Base-by-base conservation (phyloP, 169 alveolate species). In the Plasmodium blacklocki region DNA sequence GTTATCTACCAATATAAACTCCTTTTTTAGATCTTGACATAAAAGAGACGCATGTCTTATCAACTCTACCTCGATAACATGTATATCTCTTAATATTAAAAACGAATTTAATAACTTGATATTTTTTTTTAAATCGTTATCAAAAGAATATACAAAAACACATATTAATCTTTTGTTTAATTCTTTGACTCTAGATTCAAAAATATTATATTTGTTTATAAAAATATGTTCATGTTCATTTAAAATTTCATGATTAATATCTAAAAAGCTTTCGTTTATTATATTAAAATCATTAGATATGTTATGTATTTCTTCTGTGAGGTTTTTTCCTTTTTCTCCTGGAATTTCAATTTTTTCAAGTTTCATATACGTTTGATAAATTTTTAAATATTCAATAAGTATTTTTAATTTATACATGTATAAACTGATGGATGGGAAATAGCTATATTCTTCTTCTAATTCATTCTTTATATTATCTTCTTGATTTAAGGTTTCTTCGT, bases 211-310 rank as follows among this genome's bases (percentile, higher is more conserved):
- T 88, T 94, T 54, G 89, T 93, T 74, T 75, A 94, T 63, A 74
- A 88, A 56, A 72, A 80, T 89, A 21, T 26, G 47, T 88, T 74
- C 89, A 80, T 93, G 80, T 92, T 88, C 88, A 87, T 74, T 91
- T 88, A 93, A 56, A 64, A 92, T 93, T 73, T 73, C 86, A 18
- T 67, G 88, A n/a, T 88, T 88, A 49, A 88, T 88, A 43, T 80
- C 88, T 60, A 88, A 56, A 58, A 93, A 89, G 19, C 12, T 45
- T 50, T 70, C 76, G 64, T 71, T 88, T 60, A 74, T 62, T 43
- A 64, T 70, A 21, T 66, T 72, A 74, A 76, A 75, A 60, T 49
- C 73, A 39, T 86, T 39, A 4, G 29, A 29, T 23, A 83, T 70
- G 49, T 52, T 83, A 45, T 67, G 76, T 3, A 83, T 58, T 58